These are phyloP conservation scores for Phytopythium aichiense DNA, from an alignment of 352 stramenopile genomes.

Conservation along the genomic window DNA sequence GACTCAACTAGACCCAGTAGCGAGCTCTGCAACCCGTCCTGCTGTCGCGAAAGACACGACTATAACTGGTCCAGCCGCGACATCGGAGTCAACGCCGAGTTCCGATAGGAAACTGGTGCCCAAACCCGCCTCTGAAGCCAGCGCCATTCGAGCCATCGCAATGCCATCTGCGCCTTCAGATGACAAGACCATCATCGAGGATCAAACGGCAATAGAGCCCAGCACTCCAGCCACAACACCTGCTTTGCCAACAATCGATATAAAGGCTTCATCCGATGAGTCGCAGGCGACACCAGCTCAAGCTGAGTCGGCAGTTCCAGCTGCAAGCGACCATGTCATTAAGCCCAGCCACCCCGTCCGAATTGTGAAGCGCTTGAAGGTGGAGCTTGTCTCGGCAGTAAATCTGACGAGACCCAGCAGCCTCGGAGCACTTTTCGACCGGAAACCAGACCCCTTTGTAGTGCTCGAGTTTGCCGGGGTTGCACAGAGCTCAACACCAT, in stretches of 20 bases:
- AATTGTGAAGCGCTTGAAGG: slow-evolving; percentile 14
- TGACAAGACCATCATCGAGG: neutral
- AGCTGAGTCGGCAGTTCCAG: neutral
- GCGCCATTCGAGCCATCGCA: neutral
- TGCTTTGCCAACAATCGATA: neutral
- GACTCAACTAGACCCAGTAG: neutral
- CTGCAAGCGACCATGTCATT: neutral
- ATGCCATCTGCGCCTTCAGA: neutral
- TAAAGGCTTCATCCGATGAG: neutral
- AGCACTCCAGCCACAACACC: neutral
- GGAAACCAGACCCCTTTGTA: slow-evolving; percentile 35
- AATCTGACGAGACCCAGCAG: slow-evolving; percentile 27
- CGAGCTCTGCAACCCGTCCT: neutral
- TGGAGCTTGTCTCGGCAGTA: slow-evolving; percentile 25
- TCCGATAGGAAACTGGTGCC: neutral
- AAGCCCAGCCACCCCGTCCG: neutral
- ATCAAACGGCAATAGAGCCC: neutral
- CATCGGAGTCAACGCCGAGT: neutral
- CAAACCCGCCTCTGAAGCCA: neutral
- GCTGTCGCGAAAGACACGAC: neutral
- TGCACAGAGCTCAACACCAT: slow-evolving; percentile 9
- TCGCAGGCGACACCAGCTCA: too few species aligned
- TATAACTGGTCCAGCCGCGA: neutral
- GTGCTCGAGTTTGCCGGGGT: slow-evolving; percentile 25
- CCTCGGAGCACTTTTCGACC: slow-evolving; percentile 30